phyloP scores from a whole-genome alignment of 139 green algal genomes.

The Chlamydomonas sphaeroides region DNA sequence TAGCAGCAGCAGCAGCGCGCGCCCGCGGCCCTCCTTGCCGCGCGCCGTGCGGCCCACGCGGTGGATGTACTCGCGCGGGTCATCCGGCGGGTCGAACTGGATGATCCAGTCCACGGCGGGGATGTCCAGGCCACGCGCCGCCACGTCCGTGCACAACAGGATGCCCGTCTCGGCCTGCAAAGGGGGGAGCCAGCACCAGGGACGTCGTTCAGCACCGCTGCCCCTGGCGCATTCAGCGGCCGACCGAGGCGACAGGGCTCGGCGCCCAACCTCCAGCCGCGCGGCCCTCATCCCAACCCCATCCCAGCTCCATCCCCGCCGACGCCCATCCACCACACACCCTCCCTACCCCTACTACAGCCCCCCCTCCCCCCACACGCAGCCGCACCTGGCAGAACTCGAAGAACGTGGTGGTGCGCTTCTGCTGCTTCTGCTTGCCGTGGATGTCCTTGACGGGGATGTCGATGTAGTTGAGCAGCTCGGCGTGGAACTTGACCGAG shows the following conservation, averaged over 20 bases:
- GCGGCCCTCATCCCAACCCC: too few relatives aligned
- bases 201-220: too few relatives aligned
- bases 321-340: background rate
- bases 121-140: conserved; percentile 96
- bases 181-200: too few relatives aligned
- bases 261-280: too few relatives aligned
- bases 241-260: too few relatives aligned
- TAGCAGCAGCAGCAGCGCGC: conserved; percentile 95
- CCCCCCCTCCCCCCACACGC: background rate
- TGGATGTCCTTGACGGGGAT: conserved; percentile 96
- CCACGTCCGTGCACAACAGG: conserved; percentile 98
- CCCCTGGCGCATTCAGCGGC: too few relatives aligned
- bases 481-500: conserved; percentile 95
- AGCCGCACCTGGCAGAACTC: conserved; percentile 88
- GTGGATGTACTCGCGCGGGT: conserved; percentile 96
- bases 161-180: conserved; percentile 87
- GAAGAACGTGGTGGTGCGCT: conserved; percentile 96
- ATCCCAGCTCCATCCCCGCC: background rate
- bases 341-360: background rate
- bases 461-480: conserved; percentile 99
- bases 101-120: conserved; percentile 98
- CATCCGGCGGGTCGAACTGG: conserved; percentile 97
- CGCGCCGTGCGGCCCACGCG: conserved; percentile 92
- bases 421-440: conserved; percentile 99
- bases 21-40: conserved; percentile 82